phyloP scores from a whole-genome alignment of 176 grass and related monocot species.

The Hordeum marinum region DNA sequence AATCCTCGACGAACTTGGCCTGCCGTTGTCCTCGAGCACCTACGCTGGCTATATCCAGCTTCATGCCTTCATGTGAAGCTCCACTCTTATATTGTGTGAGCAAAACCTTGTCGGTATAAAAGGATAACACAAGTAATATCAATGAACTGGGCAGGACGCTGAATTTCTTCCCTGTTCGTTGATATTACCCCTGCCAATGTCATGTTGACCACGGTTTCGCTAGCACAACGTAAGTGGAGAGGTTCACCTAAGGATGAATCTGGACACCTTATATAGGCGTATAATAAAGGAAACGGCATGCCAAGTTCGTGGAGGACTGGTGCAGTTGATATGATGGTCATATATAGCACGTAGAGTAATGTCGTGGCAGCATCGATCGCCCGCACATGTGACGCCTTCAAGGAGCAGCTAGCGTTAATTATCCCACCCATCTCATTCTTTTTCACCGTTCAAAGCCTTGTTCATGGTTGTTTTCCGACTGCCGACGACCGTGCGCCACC shows the following conservation, averaged over 20 bases:
- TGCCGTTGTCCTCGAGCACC: too few species aligned
- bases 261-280: neutral
- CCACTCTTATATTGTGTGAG: too few species aligned
- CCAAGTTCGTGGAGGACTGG: neutral
- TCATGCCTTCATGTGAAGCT: too few species aligned
- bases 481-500: neutral
- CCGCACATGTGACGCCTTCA: too few species aligned
- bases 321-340: neutral
- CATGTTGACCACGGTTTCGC: neutral
- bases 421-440: too few species aligned
- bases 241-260: neutral
- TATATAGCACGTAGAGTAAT: neutral
- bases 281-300: neutral
- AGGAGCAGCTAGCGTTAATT: too few species aligned
- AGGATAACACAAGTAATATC: too few species aligned
- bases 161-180: neutral
- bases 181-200: neutral
- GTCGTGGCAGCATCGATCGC: neutral
- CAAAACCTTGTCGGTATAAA: too few species aligned
- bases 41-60: too few species aligned
- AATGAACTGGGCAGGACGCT: too few species aligned
- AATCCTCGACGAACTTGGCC: neutral
- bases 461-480: neutral
- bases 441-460: neutral
- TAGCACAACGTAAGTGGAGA: neutral